Percentiles rank a stretch among this genome's conserved stretches.
Evolutionary conservation across 768 basidiomycete species (phyloP).

Genomic region (Leccinum uliginosum): DNA sequence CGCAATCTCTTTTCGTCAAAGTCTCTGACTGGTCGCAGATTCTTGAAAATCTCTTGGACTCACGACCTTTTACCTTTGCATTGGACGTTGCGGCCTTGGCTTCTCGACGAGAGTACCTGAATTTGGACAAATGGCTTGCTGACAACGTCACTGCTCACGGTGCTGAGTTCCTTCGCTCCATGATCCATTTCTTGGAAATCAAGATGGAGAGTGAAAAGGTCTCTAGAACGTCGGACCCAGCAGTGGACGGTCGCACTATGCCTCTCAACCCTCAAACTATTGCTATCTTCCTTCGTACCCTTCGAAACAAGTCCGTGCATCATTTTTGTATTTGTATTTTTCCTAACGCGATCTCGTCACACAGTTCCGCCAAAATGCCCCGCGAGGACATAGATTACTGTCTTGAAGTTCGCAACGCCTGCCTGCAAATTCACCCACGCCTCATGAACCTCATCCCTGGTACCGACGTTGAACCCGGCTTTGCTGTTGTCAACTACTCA

Average conservation of each 20-base stretch:
- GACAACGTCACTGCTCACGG: slow-evolving; percentile 83
- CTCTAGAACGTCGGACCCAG: slow-evolving; percentile 70
- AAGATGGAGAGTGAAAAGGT: slow-evolving; percentile 91
- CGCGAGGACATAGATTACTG: slow-evolving; percentile 81
- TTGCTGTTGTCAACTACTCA: slow-evolving; percentile 82
- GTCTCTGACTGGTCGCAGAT: slow-evolving; percentile 47
- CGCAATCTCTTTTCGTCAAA: background rate
- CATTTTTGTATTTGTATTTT: background rate
- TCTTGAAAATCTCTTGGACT: slow-evolving; percentile 86
- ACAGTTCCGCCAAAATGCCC: slow-evolving; percentile 68
- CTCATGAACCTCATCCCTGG: slow-evolving; percentile 91
- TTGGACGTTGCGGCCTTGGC: slow-evolving; percentile 94
- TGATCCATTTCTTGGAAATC: slow-evolving; percentile 84
- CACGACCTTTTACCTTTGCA: slow-evolving; percentile 83
- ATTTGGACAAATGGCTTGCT: slow-evolving; percentile 94
- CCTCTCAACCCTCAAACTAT: slow-evolving; percentile 83
- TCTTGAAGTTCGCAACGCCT: slow-evolving; percentile 87
- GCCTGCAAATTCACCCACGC: slow-evolving; percentile 92
- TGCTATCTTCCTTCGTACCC: slow-evolving; percentile 86
- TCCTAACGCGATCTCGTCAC: background rate
- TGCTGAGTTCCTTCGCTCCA: slow-evolving; percentile 78
- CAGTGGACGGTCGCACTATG: slow-evolving; percentile 77
- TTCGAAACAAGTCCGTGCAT: slow-evolving; percentile 70
- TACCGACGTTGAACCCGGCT: slow-evolving; percentile 85
- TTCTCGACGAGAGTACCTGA: slow-evolving; percentile 87